Conservation (phyloP, 352 stramenopile species). For the Sclerospora graminicola region DNA sequence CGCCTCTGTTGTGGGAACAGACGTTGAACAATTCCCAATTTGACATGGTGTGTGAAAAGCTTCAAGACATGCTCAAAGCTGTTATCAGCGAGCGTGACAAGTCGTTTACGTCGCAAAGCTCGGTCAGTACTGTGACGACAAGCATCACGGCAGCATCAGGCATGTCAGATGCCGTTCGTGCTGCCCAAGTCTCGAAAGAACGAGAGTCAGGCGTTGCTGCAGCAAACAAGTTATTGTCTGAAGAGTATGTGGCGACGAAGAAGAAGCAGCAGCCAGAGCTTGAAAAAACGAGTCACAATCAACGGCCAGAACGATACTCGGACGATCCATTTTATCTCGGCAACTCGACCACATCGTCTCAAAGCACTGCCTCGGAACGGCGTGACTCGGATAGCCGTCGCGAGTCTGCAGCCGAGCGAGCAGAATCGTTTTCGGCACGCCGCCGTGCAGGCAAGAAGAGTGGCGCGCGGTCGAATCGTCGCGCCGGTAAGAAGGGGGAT, state of each 20-base stretch:
- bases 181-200: conserved; percentile 59
- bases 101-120: conserved; percentile 57
- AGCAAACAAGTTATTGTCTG: conserved; percentile 68
- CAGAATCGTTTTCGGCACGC: conserved; percentile 59
- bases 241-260: conserved; percentile 71
- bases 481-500: conserved; percentile 43
- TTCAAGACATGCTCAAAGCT: conserved; percentile 84
- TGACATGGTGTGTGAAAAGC: conserved; percentile 78
- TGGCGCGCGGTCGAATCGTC: conserved; percentile 30
- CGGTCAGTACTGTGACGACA: conserved; percentile 50
- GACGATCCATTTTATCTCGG: conserved; percentile 71
- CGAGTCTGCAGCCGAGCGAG: conserved; percentile 33
- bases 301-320: conserved; percentile 56
- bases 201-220: conserved; percentile 48
- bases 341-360: conserved; percentile 24
- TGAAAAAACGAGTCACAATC: conserved; percentile 9
- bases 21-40: conserved; percentile 76
- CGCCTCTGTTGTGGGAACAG: conserved; percentile 71
- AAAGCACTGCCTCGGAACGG: conserved; percentile 28
- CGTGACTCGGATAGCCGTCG: conserved; percentile 15
- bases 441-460: conserved; percentile 62
- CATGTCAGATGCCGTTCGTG: conserved; percentile 54
- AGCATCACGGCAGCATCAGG: conserved; percentile 47
- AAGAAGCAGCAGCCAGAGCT: conserved; percentile 18
- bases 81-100: conserved; percentile 80